phyloP scores from a whole-genome alignment of 208 protist species.

The Crithidia mellificae region DNA sequence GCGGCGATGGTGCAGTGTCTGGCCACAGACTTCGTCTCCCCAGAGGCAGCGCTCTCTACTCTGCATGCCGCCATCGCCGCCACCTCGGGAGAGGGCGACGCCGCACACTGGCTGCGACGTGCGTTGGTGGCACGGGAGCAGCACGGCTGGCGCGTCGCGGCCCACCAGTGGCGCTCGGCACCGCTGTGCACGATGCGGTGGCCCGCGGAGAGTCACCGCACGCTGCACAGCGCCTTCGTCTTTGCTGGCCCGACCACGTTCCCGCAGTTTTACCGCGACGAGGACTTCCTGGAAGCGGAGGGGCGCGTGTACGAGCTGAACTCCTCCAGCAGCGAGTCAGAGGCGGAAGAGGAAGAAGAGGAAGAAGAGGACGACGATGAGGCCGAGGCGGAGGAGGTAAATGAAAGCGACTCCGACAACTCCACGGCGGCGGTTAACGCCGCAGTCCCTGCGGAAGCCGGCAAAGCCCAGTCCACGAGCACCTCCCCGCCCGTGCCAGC shows the following conservation, averaged over 20 bases:
- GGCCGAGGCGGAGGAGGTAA: constrained; percentile 16
- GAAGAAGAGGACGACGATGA: constrained; percentile 67
- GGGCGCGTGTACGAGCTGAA: constrained; percentile 56
- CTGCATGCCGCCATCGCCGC: not conserved
- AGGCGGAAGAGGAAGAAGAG: constrained; percentile 46
- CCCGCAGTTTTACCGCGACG: constrained; percentile 56
- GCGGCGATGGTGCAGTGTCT: constrained; percentile 8
- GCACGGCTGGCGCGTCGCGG: constrained; percentile 13
- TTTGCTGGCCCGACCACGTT: constrained; percentile 72
- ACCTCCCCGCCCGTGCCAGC: no score
- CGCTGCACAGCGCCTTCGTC: constrained; percentile 41
- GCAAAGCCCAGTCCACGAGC: no score
- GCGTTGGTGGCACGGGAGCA: constrained; percentile 27
- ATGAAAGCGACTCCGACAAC: constrained; percentile 28
- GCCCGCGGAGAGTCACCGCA: constrained; percentile 27
- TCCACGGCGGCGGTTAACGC: not conserved
- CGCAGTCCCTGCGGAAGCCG: no score
- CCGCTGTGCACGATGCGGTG: constrained; percentile 29
- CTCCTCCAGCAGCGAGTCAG: constrained; percentile 52
- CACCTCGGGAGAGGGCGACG: constrained; percentile 7
- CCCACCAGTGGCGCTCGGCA: not conserved
- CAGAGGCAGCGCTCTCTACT: no score
- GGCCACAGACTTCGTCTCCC: no score
- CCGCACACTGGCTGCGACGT: constrained; percentile 23
- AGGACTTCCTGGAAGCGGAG: constrained; percentile 49